Conservation (phyloP, 163 green algal species). For the Volvox carteri region DNA sequence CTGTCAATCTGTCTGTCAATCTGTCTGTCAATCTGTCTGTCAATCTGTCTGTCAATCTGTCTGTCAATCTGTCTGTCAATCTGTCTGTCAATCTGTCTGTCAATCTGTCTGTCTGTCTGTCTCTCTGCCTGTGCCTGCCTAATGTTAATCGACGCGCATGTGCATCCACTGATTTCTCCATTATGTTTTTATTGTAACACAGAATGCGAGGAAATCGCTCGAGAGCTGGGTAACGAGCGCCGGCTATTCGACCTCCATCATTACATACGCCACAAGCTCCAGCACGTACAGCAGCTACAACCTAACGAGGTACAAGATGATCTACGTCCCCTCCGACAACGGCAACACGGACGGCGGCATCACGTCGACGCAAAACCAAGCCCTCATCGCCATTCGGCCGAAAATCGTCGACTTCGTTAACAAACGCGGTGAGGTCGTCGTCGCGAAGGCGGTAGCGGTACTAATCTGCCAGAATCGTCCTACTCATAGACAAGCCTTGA, state of each 20-base stretch:
- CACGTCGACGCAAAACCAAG: not conserved
- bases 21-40: too few relatives aligned
- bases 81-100: too few relatives aligned
- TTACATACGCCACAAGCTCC: not conserved
- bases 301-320: constrained; percentile 14
- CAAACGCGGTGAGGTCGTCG: constrained; percentile 26
- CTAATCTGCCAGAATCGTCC: too few relatives aligned
- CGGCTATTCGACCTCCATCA: not conserved
- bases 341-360: constrained; percentile 40
- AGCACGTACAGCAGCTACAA: not conserved
- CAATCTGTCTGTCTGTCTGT: too few relatives aligned
- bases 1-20: too few relatives aligned
- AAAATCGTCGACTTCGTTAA: constrained; percentile 48
- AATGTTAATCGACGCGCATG: too few relatives aligned
- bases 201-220: constrained; percentile 19
- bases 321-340: constrained; percentile 40
- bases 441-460: too few relatives aligned
- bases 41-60: too few relatives aligned
- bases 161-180: not conserved
- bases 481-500: too few relatives aligned
- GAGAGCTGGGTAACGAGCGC: not conserved
- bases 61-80: too few relatives aligned
- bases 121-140: too few relatives aligned
- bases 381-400: not conserved
- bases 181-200: not conserved